These are phyloP conservation scores for Gardenia jasminoides DNA, from an alignment of 257 asterid species.

Conservation along the genomic window DNA sequence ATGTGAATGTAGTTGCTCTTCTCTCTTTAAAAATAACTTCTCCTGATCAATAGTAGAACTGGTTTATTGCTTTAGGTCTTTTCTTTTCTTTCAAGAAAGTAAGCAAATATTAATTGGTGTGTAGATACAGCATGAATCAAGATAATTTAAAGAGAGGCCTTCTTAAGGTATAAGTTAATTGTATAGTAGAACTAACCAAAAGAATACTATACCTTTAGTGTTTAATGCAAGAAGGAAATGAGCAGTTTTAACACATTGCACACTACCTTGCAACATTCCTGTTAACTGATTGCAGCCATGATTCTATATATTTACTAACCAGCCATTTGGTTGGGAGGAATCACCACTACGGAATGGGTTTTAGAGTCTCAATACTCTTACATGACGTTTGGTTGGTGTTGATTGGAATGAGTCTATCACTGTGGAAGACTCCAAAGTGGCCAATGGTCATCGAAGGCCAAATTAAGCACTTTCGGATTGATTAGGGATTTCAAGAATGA, in stretches of 20 bases:
- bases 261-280: background rate
- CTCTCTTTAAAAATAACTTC: background rate
- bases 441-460: too few relatives aligned
- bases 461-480: too few relatives aligned
- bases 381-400: too few relatives aligned
- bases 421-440: too few relatives aligned
- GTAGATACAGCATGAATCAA: background rate
- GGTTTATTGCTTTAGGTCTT: background rate
- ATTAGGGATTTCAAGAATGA: too few relatives aligned
- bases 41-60: background rate
- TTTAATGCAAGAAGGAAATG: background rate
- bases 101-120: background rate
- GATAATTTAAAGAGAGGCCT: background rate
- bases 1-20: background rate
- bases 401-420: too few relatives aligned
- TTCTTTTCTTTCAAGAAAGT: conserved; percentile 2
- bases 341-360: too few relatives aligned
- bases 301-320: background rate
- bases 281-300: background rate
- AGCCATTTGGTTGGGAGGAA: too few relatives aligned
- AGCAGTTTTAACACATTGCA: background rate
- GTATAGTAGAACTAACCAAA: background rate
- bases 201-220: background rate
- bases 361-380: too few relatives aligned
- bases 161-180: background rate